phyloP scores from a whole-genome alignment of 768 basidiomycete genomes.

The Boletus rufocinnamomeus region DNA sequence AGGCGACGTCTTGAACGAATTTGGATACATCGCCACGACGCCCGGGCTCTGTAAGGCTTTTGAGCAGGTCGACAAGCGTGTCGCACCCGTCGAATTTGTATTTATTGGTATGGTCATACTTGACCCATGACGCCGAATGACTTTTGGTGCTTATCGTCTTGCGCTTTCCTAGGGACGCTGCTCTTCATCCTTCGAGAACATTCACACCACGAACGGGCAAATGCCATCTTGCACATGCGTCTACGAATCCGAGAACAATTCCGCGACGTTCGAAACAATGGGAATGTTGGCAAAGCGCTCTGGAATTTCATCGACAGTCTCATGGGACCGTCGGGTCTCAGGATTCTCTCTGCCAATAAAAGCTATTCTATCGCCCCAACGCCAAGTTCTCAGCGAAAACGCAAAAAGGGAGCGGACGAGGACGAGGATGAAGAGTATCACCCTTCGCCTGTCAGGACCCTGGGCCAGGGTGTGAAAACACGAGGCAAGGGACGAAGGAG shows the following conservation, averaged over 20 bases:
- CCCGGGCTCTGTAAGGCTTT: conserved; percentile 49
- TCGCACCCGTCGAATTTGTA: conserved; percentile 77
- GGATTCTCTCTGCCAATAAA: conserved; percentile 32
- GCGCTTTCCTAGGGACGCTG: conserved; percentile 57
- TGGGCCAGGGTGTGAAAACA: conserved; percentile 44
- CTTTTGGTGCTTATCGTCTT: not conserved
- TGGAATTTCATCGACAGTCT: conserved; percentile 57
- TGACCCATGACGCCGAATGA: not conserved
- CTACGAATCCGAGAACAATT: conserved; percentile 53
- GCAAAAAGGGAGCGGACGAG: conserved; percentile 30
- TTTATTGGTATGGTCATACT: conserved; percentile 61
- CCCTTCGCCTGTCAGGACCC: conserved; percentile 43
- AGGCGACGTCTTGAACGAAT: conserved; percentile 51
- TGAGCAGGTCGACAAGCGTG: conserved; percentile 52
- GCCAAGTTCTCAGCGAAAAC: conserved; percentile 32
- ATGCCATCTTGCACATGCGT: conserved; percentile 60
- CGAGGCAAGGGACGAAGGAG: conserved; percentile 40
- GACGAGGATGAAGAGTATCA: conserved; percentile 49
- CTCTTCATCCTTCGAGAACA: conserved; percentile 53
- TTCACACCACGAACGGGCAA: conserved; percentile 48
- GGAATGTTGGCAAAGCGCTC: conserved; percentile 51
- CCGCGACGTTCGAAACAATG: conserved; percentile 68
- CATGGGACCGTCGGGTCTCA: conserved; percentile 35
- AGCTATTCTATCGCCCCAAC: not conserved
- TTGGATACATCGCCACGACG: conserved; percentile 54